Conservation (phyloP, 1,284 basidiomycete genomes). For the Pyrrhoderma lamaoense region DNA sequence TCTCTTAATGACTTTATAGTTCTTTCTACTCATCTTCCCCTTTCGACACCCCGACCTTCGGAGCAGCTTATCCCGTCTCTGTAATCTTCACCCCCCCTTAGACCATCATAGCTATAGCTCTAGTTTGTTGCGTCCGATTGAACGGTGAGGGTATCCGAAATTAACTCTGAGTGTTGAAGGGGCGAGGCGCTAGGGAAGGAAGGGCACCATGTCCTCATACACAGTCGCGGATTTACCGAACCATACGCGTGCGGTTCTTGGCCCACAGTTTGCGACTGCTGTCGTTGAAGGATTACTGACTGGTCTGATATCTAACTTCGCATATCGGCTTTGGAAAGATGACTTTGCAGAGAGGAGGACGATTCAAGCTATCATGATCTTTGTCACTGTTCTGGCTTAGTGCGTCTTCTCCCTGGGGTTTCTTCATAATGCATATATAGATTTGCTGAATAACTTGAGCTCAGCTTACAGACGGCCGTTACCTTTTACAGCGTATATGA, state of each 20-base stretch:
- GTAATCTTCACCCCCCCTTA: no score
- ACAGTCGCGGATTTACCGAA: no score
- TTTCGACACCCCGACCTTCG: no score
- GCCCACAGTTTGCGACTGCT: conserved; percentile 5
- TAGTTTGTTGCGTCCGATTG: no score
- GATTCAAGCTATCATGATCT: neutral
- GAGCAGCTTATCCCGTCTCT: no score
- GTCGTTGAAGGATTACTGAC: conserved; percentile 2
- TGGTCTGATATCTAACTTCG: conserved; percentile 9
- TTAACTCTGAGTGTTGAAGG: no score
- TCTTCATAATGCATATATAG: neutral
- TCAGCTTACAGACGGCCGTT: conserved; percentile 4
- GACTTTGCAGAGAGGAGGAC: neutral
- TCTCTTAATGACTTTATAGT: no score
- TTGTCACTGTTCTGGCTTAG: conserved; percentile 2
- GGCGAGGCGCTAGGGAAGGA: no score
- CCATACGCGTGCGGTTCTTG: neutral
- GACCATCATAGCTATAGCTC: no score
- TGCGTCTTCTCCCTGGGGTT: neutral
- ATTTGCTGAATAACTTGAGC: neutral
- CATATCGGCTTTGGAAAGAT: conserved; percentile 10
- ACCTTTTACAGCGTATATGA: neutral
- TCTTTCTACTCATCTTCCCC: no score
- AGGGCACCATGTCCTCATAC: no score
- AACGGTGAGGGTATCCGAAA: no score